Evolutionary conservation across 2,329 filamentous ascomycete species (phyloP).

Genomic region (Amauroascus niger): DNA sequence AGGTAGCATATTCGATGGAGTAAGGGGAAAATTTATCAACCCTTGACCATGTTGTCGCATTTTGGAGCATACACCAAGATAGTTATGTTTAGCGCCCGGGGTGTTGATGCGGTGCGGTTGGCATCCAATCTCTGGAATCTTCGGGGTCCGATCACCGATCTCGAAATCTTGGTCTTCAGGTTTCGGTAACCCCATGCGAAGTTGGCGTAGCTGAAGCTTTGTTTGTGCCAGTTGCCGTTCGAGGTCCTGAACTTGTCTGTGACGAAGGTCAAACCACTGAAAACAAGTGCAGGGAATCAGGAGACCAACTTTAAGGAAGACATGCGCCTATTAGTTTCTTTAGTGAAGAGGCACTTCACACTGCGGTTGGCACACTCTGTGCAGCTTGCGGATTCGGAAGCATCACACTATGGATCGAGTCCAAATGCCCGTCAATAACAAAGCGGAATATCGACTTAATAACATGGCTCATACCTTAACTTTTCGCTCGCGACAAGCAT

Average conservation of each 20-base stretch:
- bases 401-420: conserved; percentile 58
- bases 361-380: conserved; percentile 95
- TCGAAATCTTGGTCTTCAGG: conserved; percentile 38
- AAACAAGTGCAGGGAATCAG: conserved; percentile 3
- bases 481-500: conserved; percentile 81
- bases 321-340: conserved; percentile 97
- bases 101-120: conserved; percentile 56
- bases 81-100: conserved; percentile 51
- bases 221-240: conserved; percentile 80
- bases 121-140: conserved; percentile 56
- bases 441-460: background rate
- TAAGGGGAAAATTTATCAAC: conserved; percentile 67
- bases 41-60: conserved; percentile 65
- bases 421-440: background rate
- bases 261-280: conserved; percentile 11
- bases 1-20: conserved; percentile 49
- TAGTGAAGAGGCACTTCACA: conserved; percentile 97
- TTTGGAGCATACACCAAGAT: conserved; percentile 61
- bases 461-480: conserved; percentile 44
- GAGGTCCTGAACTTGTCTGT: conserved; percentile 80
- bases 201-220: conserved; percentile 65
- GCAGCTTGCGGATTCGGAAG: conserved; percentile 90
- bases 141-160: conserved; percentile 37
- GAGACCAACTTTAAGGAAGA: conserved; percentile 80
- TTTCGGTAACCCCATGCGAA: conserved; percentile 55